Evolutionary conservation across 75 land plant genomes (phyloP), one percentile per base, ranked within the genome.

Genomic region (Cupressus sempervirens): DNA sequence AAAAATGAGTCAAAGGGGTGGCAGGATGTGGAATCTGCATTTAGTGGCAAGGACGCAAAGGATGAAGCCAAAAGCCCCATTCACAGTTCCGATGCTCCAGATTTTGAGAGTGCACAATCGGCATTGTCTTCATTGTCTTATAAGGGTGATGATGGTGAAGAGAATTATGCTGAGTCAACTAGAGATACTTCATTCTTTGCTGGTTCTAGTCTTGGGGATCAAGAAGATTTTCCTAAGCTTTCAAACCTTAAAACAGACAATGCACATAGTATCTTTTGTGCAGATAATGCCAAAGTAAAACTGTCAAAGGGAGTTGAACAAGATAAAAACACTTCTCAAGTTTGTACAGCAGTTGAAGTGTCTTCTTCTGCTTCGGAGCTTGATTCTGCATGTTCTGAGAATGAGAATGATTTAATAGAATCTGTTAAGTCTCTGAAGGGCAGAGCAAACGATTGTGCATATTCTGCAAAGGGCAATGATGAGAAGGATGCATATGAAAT

Each of bases 71-170:
- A 70, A 35, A 83, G 29, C 35, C 45, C 30, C 3, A 76, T 67
- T 73, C 18, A 65, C 76, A 70, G 76, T 30, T 23, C 83, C 0
- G 84, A 45, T 14, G 86, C 53, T 35, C 80, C 52, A 29, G 87
- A 86, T 26, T 87, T 80, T 46, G 83, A 36, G 45, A 87, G 88
- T 56, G 88, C 88, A 9, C 4, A 50, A 8, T 87, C 88, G 18
- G 70, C 50, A 3, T 76, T 87, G 32, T 85, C 86, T 52, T 87
- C 88, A 46, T 48, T 10, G 14, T 81, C 83, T 81, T 3, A 5
- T 82, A 84, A 73, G 32, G 80, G 1, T 26, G 38, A 54, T 34
- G 86, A 84, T 70, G 80, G 26, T 26, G 46, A 54, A 53, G 48
- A 82, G 83, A 85, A 86, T 81, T 76, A 65, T 34, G 79, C 81